Evolutionary conservation across 176 grass and related monocot species (phyloP).

Genomic region (Carex cristatella): DNA sequence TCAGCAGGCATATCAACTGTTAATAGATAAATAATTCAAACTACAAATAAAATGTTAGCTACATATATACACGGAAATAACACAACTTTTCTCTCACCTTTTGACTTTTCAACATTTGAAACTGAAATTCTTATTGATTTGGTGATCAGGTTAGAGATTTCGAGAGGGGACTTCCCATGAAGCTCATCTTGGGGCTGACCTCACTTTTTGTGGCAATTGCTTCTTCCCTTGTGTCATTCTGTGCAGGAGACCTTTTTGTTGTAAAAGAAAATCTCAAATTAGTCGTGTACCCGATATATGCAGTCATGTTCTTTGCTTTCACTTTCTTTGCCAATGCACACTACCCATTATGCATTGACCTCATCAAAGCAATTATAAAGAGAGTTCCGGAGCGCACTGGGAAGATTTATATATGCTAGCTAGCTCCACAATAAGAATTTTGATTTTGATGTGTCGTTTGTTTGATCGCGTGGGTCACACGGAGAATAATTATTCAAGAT

Average conservation of each 20-base stretch:
- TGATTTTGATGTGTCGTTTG: too few species aligned
- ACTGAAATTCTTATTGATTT: not conserved
- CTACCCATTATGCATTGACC: not conserved
- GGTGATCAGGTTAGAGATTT: slow-evolving; percentile 4
- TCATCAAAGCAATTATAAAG: not conserved
- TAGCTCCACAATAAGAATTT: not conserved
- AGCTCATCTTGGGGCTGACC: slow-evolving; percentile 16
- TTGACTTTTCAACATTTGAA: not conserved
- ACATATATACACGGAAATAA: too few species aligned
- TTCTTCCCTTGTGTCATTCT: not conserved
- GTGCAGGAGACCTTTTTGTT: slow-evolving; percentile 2
- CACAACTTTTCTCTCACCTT: not conserved
- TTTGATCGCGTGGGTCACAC: too few species aligned
- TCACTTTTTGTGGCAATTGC: slow-evolving; percentile 14
- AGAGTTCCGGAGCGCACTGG: not conserved
- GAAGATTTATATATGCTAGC: not conserved
- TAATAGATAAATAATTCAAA: too few species aligned
- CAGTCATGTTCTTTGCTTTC: not conserved
- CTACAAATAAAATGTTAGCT: too few species aligned
- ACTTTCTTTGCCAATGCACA: slow-evolving; percentile 1
- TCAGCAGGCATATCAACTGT: too few species aligned
- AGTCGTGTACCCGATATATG: not conserved
- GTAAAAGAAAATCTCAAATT: not conserved
- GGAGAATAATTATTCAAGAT: too few species aligned
- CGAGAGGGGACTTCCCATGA: not conserved